A percentile compares a stretch with the other conserved stretches of the same genome.
Evolutionary conservation across 768 basidiomycete genomes (phyloP).

Genomic region (Mycena olivaceomarginata): DNA sequence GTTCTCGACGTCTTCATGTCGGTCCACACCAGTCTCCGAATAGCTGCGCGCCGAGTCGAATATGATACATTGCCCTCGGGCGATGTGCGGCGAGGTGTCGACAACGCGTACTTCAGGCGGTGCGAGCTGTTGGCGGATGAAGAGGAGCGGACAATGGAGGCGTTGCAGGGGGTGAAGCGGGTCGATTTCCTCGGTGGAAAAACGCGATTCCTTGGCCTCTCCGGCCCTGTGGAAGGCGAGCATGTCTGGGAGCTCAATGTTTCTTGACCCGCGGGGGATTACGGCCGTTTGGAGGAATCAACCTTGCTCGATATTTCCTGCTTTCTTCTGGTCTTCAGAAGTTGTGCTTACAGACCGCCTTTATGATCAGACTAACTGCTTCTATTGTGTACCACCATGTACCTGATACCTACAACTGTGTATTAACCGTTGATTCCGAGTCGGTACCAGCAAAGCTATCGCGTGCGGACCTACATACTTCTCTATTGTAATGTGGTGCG

Average conservation of each 20-base stretch:
- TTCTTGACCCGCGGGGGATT: not conserved
- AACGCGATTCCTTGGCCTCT: conserved; percentile 41
- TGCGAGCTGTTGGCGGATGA: conserved; percentile 3
- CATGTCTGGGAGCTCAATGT: conserved; percentile 42
- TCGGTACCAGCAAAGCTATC: no score
- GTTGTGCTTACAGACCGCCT: not conserved
- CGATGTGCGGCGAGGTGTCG: conserved; percentile 22
- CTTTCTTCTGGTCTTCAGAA: not conserved
- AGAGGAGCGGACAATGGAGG: conserved; percentile 21
- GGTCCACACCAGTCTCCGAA: conserved; percentile 28
- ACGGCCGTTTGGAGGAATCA: no score
- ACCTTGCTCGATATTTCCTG: no score
- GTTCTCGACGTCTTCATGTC: conserved; percentile 41
- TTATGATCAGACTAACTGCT: no score
- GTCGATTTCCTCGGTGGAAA: conserved; percentile 37
- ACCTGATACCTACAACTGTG: no score
- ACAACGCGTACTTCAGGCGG: conserved; percentile 38
- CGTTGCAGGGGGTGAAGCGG: conserved; percentile 40
- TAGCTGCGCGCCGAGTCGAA: conserved; percentile 28
- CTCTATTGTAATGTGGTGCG: not conserved
- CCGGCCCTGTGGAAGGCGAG: conserved; percentile 30
- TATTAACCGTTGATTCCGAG: no score
- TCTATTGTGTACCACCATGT: no score
- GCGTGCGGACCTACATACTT: no score
- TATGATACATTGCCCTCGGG: conserved; percentile 27